These are phyloP conservation scores for Zancudomyces culisetae DNA, from an alignment of 371 early-diverging fungal genomes.

Conservation along the genomic window DNA sequence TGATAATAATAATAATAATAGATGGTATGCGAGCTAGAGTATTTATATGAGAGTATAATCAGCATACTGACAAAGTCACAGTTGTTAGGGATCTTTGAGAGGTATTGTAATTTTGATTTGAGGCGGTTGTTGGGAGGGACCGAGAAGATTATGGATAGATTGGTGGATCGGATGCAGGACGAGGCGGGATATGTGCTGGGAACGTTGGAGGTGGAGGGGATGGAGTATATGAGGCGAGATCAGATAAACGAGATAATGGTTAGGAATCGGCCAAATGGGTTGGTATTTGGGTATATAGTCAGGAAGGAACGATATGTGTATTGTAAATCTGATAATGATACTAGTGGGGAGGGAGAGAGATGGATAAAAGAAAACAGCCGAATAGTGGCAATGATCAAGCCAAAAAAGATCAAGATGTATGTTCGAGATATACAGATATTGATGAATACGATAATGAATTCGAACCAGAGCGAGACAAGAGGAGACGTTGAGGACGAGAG, in stretches of 20 bases:
- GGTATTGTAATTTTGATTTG: constrained; percentile 74
- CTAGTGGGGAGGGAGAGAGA: no score
- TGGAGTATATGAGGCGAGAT: constrained; percentile 42
- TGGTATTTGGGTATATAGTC: constrained; percentile 59
- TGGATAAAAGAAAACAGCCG: no score
- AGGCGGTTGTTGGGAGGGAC: constrained; percentile 60
- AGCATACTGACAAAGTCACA: constrained; percentile 68
- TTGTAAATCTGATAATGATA: no score
- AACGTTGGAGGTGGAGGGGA: constrained; percentile 51
- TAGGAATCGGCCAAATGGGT: constrained; percentile 20
- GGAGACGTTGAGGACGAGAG: no score
- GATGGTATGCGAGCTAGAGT: constrained; percentile 61
- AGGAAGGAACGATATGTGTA: no score
- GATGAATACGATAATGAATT: constrained; percentile 60
- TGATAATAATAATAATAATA: no score
- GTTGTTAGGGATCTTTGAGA: constrained; percentile 66
- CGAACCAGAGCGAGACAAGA: constrained; percentile 45
- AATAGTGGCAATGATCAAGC: constrained; percentile 55
- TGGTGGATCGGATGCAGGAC: constrained; percentile 44
- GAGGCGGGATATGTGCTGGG: constrained; percentile 58
- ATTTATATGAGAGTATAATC: constrained; percentile 67
- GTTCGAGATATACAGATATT: constrained; percentile 69
- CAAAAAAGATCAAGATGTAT: constrained; percentile 56
- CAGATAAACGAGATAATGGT: constrained; percentile 44
- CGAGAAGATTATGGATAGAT: constrained; percentile 65